These are phyloP conservation scores for Leccinellum rugosiceps DNA, from an alignment of 768 basidiomycete genomes.

Conservation along the genomic window DNA sequence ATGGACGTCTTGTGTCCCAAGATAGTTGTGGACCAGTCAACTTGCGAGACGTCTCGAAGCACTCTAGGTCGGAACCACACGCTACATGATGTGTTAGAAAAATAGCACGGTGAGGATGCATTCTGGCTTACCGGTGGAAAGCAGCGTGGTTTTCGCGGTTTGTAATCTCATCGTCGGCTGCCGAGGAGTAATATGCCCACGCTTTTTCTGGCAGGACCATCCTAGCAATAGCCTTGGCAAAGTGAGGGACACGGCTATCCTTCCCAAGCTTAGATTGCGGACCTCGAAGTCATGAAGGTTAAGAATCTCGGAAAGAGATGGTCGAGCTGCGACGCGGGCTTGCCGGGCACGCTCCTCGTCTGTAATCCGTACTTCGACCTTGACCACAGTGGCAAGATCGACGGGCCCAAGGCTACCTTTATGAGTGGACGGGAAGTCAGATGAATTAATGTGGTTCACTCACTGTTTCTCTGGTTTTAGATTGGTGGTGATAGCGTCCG, in stretches of 20 bases:
- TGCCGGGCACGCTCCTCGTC: conserved; percentile 70
- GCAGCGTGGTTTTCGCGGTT: conserved; percentile 86
- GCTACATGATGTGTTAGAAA: conserved; percentile 30
- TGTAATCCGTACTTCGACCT: conserved; percentile 59
- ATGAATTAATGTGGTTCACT: conserved; percentile 14
- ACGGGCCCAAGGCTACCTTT: conserved; percentile 63
- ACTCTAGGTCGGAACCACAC: conserved; percentile 92
- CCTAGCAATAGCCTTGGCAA: conserved; percentile 72
- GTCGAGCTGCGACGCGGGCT: conserved; percentile 57
- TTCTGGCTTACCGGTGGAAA: conserved; percentile 66
- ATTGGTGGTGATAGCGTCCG: conserved; percentile 71
- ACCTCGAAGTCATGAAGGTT: conserved; percentile 96
- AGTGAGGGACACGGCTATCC: conserved; percentile 6
- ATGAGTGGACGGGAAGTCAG: conserved; percentile 1
- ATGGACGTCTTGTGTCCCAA: conserved; percentile 71
- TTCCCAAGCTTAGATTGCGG: conserved; percentile 2
- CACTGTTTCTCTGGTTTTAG: conserved; percentile 85
- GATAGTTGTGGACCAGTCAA: conserved; percentile 85
- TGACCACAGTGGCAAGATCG: conserved; percentile 63
- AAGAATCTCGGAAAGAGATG: conserved; percentile 74
- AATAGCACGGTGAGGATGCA: neutral
- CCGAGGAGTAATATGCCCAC: conserved; percentile 98
- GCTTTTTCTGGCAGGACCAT: conserved; percentile 80
- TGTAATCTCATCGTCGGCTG: conserved; percentile 93
- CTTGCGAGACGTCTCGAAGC: conserved; percentile 76